Conservation (phyloP, 768 basidiomycete species). For the Boletus eberwhitei region DNA sequence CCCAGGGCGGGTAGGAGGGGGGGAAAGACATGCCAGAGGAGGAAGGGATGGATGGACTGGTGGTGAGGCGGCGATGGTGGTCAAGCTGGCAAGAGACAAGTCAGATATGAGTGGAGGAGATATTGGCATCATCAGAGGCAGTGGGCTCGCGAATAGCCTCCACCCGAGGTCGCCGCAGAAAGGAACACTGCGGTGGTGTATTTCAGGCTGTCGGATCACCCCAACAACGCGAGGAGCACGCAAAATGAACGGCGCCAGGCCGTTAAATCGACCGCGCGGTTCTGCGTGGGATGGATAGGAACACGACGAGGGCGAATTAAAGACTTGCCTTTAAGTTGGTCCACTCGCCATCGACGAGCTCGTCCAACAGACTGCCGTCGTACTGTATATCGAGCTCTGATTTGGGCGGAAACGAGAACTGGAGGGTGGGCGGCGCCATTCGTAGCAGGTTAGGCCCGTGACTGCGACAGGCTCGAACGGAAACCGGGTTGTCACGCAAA, state of each 20-base stretch:
- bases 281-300: conserved; percentile 5
- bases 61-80: conserved; percentile 1
- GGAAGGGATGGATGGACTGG: not conserved
- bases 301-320: not conserved
- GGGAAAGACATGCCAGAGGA: conserved; percentile 16
- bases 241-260: not conserved
- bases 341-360: conserved; percentile 19
- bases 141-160: conserved; percentile 19
- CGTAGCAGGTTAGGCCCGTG: too few species aligned
- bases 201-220: conserved; percentile 6
- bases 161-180: conserved; percentile 1
- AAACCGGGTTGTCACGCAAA: not conserved
- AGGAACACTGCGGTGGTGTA: not conserved
- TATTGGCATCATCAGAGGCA: conserved; percentile 18
- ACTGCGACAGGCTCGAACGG: not conserved
- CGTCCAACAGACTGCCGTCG: not conserved
- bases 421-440: not conserved
- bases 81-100: conserved; percentile 11
- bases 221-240: not conserved
- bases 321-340: conserved; percentile 20
- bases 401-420: not conserved
- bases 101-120: conserved; percentile 1
- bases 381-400: not conserved
- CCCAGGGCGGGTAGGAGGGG: conserved; percentile 20
- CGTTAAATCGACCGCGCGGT: not conserved